phyloP scores from a whole-genome alignment of 2,329 filamentous ascomycete genomes.

The Ceratocystiopsis sp. region DNA sequence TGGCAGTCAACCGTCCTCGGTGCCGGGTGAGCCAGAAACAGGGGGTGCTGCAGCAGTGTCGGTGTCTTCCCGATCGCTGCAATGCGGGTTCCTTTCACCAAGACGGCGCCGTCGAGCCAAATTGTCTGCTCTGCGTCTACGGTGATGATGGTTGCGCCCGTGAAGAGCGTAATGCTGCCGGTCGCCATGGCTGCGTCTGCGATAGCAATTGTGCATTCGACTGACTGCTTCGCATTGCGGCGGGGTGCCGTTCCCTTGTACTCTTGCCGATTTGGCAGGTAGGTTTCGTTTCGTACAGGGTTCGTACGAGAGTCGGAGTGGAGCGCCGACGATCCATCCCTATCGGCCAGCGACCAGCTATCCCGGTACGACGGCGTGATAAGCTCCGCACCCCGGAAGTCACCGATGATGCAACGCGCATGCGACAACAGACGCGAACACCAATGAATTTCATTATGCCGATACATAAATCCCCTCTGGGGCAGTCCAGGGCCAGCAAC shows the following conservation, averaged over 20 bases:
- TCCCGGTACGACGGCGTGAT: no score
- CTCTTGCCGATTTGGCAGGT: no score
- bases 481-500: neutral
- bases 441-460: no score
- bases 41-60: neutral
- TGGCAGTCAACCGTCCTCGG: conserved; percentile 11
- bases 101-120: conserved; percentile 28
- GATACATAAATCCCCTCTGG: neutral
- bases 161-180: conserved; percentile 19
- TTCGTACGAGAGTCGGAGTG: neutral
- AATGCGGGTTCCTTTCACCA: conserved; percentile 23
- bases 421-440: no score
- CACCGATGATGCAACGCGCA: no score
- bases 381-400: no score
- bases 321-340: neutral
- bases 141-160: conserved; percentile 33
- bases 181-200: neutral
- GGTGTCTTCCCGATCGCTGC: neutral
- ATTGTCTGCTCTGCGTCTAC: conserved; percentile 27
- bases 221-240: neutral
- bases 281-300: no score
- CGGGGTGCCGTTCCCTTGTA: no score
- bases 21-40: conserved; percentile 7
- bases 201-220: neutral
- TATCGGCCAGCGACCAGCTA: neutral